A percentile compares a stretch with the other conserved stretches of the same genome.
Conservation (phyloP, 2,329 filamentous ascomycete genomes). For the Trichoderma sp. region DNA sequence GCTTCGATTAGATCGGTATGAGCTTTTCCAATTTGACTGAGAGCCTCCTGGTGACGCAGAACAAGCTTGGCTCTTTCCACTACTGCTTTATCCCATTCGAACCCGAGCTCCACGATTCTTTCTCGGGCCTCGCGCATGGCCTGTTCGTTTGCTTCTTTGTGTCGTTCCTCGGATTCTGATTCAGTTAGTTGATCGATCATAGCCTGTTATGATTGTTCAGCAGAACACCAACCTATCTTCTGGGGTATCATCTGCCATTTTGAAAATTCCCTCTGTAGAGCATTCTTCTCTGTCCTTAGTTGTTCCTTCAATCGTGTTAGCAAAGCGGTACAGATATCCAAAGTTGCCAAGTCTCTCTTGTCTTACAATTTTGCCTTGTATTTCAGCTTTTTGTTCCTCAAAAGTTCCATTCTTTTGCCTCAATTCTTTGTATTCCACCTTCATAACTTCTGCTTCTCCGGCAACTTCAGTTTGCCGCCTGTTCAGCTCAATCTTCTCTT, state of each 20-base stretch:
- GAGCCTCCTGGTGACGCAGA: slow-evolving; percentile 58
- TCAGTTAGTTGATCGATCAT: slow-evolving; percentile 32
- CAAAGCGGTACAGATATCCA: not conserved
- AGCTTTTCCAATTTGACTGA: slow-evolving; percentile 64
- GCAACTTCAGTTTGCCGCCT: slow-evolving; percentile 52
- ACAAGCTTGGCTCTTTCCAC: slow-evolving; percentile 60
- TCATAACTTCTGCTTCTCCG: slow-evolving; percentile 43
- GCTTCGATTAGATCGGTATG: slow-evolving; percentile 70
- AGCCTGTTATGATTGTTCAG: not conserved
- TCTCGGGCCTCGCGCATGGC: slow-evolving; percentile 41
- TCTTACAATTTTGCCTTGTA: slow-evolving; percentile 47
- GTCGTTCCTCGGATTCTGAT: slow-evolving; percentile 44
- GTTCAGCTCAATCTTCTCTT: slow-evolving; percentile 65
- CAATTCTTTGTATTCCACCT: slow-evolving; percentile 40
- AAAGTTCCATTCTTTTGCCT: slow-evolving; percentile 48
- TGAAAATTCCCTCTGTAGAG: slow-evolving; percentile 67
- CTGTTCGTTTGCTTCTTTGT: slow-evolving; percentile 39
- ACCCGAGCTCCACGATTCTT: slow-evolving; percentile 54
- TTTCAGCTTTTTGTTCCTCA: slow-evolving; percentile 47
- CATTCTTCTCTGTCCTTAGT: slow-evolving; percentile 65
- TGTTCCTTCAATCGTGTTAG: slow-evolving; percentile 45
- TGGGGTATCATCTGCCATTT: slow-evolving; percentile 69
- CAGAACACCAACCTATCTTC: slow-evolving; percentile 64
- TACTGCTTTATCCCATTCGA: slow-evolving; percentile 58
- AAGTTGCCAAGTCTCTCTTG: not conserved